Conservation (phyloP, 352 stramenopile genomes). For the Phytopythium kandeliae region DNA sequence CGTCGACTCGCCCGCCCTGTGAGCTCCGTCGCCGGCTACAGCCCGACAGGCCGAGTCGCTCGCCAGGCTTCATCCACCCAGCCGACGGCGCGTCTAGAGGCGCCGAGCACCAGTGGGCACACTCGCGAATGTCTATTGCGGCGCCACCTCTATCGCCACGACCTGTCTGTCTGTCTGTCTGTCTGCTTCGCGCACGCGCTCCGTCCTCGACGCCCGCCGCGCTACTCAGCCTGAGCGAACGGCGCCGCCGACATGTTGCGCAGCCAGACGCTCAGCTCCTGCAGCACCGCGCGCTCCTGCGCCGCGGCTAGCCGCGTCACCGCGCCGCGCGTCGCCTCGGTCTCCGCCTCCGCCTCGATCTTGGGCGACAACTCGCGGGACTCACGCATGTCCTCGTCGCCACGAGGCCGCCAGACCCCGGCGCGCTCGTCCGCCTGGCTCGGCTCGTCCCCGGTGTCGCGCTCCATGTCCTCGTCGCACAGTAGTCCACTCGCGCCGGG, state of each 20-base stretch:
- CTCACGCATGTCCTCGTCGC: conserved; percentile 1
- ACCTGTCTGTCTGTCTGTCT: too few relatives aligned
- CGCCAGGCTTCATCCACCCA: neutral
- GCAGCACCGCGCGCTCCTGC: conserved; percentile 73
- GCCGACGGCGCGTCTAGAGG: too few relatives aligned
- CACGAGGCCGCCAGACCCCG: neutral
- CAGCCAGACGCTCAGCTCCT: conserved; percentile 78
- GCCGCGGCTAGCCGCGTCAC: conserved; percentile 20
- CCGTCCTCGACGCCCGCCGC: neutral
- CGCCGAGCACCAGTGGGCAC: too few relatives aligned
- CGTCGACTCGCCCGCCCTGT: conserved; percentile 34
- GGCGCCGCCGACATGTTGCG: conserved; percentile 33
- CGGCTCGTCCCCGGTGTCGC: conserved; percentile 18
- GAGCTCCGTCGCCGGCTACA: conserved; percentile 5
- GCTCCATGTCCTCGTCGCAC: conserved; percentile 62
- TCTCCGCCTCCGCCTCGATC: too few relatives aligned
- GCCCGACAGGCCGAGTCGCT: too few relatives aligned
- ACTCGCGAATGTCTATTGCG: neutral
- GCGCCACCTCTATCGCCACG: neutral
- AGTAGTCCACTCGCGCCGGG: conserved; percentile 43
- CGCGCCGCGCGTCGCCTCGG: conserved; percentile 6
- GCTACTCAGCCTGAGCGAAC: neutral
- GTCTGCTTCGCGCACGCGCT: too few relatives aligned
- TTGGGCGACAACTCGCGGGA: neutral
- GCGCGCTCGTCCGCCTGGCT: neutral